Conservation (phyloP, 2,329 filamentous ascomycete genomes). For the Colletotrichum eleusines region DNA sequence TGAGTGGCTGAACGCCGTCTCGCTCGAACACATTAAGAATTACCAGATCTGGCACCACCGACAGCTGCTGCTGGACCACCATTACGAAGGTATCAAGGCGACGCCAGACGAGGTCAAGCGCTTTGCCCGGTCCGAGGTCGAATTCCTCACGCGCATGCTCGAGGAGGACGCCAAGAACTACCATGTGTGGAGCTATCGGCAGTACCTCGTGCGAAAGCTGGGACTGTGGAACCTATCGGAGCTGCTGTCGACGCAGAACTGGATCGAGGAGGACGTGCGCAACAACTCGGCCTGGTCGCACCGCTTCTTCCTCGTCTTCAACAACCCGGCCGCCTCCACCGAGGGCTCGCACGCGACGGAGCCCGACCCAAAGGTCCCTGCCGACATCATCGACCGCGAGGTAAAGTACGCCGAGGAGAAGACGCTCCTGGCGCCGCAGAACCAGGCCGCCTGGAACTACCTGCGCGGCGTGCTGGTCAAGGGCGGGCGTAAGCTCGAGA, state of each 20-base stretch:
- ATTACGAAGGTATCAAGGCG: conserved; percentile 70
- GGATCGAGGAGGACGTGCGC: conserved; percentile 84
- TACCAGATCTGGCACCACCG: conserved; percentile 96
- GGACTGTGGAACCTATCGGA: conserved; percentile 79
- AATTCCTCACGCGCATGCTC: conserved; percentile 85
- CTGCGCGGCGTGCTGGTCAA: conserved; percentile 80
- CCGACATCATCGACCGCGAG: conserved; percentile 78
- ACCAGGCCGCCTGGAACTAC: conserved; percentile 95
- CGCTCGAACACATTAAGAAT: conserved; percentile 90
- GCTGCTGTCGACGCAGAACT: conserved; percentile 75
- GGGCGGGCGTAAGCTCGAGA: conserved; percentile 64
- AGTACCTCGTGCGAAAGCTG: conserved; percentile 74
- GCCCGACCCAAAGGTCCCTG: conserved; percentile 68
- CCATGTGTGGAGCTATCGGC: conserved; percentile 96
- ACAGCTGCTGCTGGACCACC: conserved; percentile 72
- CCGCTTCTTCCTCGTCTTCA: conserved; percentile 92
- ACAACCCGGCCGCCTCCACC: conserved; percentile 66
- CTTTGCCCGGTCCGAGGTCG: conserved; percentile 75
- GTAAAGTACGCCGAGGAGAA: conserved; percentile 79
- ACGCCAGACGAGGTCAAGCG: conserved; percentile 61
- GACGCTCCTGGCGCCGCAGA: conserved; percentile 87
- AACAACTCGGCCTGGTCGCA: conserved; percentile 99
- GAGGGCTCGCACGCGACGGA: conserved; percentile 62
- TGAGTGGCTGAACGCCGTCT: conserved; percentile 86
- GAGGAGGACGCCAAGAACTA: conserved; percentile 94